These are phyloP conservation scores for Plantago coronopus DNA, from an alignment of 305 asterid species.

Conservation along the genomic window DNA sequence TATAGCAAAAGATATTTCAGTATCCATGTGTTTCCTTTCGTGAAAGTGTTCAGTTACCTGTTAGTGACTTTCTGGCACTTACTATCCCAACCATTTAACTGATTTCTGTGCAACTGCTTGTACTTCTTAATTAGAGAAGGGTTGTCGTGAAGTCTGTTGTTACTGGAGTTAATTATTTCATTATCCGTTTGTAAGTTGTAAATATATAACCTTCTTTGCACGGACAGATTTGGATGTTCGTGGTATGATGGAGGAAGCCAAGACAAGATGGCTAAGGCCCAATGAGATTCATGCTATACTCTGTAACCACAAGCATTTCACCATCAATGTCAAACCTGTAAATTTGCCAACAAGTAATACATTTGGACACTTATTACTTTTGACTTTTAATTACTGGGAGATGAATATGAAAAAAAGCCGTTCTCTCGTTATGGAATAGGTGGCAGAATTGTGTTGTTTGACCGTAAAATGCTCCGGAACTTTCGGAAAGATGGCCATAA, in stretches of 20 bases:
- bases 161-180: slow-evolving; percentile 15
- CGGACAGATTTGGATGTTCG: slow-evolving; percentile 75
- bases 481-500: slow-evolving; percentile 94
- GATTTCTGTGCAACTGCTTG: background rate
- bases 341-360: slow-evolving; percentile 78
- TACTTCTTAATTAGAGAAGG: slow-evolving; percentile 13
- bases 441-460: slow-evolving; percentile 85
- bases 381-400: slow-evolving; percentile 19
- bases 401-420: slow-evolving; percentile 17
- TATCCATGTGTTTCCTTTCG: background rate
- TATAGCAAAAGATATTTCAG: background rate
- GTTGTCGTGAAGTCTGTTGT: slow-evolving; percentile 1
- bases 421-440: slow-evolving; percentile 40
- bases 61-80: background rate
- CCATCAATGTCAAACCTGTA: slow-evolving; percentile 80
- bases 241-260: slow-evolving; percentile 71
- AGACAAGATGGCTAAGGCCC: slow-evolving; percentile 88
- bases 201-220: slow-evolving; percentile 15
- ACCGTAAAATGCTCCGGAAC: slow-evolving; percentile 96
- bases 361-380: slow-evolving; percentile 20
- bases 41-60: slow-evolving; percentile 1
- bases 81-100: background rate
- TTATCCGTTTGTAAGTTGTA: slow-evolving; percentile 13
- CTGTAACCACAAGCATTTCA: slow-evolving; percentile 66
- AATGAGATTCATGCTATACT: slow-evolving; percentile 94